Base-by-base conservation (phyloP, 805 yeast species). In the Kuraishia piskuri region DNA sequence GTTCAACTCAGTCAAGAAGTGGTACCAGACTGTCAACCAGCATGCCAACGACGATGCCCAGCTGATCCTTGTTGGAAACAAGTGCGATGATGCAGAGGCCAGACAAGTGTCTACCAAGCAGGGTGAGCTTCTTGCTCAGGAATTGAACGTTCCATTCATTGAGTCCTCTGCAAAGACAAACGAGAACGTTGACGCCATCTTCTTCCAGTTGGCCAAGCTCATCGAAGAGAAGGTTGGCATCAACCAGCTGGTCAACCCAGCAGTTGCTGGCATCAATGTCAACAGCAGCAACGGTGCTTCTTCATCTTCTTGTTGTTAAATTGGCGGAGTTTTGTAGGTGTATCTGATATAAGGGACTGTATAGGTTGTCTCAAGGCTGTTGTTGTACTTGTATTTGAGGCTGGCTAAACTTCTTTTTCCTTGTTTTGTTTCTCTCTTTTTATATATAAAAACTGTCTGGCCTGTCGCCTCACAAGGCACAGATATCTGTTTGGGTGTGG, bases 1-100 rank as follows among this genome's bases (percentile, higher is more conserved):
- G 26, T 94, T 92, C 73, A 89, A 86, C 64, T 88, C 90, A 66
- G 89, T 94, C 57, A 89, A 89, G 67, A 88, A 88, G 64, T 94
- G 99, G 99, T 90, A 82, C 74, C 84, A 87, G 63, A 92, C 97
- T 17, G 97, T 94, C 50, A 88, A 90, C 67, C 96, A 91, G 68
- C 97, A 94, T 63, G 99, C 98, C 46, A 88, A 86, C 62, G 98
- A 91, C 59, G 96, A 91, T 65, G 97, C 97, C 14, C 96, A 90
- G 70, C 77, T 94, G 65, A 84, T 92, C 65, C 76, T 94, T 60
- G 97, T 94, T 17, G 99, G 97, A 58, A 94, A 94, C 78, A 94
- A 94, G 76, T 85, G 88, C 68, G 99, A 94, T 65, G 94, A 91
- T 72, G 84, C 79, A 52, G 92, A 84, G 56, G 80, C 87, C 60